phyloP scores from a whole-genome alignment of 139 green algal species.

The Coccomyxa sp. region DNA sequence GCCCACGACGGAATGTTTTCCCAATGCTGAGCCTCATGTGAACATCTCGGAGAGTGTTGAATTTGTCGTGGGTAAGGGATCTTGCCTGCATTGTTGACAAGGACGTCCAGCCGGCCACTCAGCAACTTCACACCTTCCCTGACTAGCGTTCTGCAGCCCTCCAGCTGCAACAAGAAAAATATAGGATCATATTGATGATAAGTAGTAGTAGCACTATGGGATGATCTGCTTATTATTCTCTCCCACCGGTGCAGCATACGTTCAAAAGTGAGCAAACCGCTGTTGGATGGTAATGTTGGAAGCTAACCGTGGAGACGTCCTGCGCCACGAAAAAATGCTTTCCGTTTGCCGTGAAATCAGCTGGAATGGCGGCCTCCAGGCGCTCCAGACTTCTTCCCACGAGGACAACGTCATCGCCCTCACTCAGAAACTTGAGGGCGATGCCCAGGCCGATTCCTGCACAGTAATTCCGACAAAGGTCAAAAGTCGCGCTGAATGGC shows the following conservation, averaged over 20 bases:
- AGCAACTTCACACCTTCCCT: neutral
- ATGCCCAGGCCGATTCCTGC: conserved; percentile 4
- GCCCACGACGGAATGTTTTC: too few relatives aligned
- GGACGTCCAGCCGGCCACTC: neutral
- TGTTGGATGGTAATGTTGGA: too few relatives aligned
- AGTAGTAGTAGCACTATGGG: too few relatives aligned
- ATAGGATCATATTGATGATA: neutral
- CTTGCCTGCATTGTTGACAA: conserved; percentile 7
- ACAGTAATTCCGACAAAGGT: neutral
- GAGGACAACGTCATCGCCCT: neutral
- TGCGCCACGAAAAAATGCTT: neutral
- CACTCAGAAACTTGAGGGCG: neutral
- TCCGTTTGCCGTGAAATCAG: neutral
- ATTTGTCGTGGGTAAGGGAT: too few relatives aligned
- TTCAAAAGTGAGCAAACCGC: too few relatives aligned
- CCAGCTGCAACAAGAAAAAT: neutral
- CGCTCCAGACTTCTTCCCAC: neutral
- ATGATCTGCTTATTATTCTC: too few relatives aligned
- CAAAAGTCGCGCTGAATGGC: too few relatives aligned
- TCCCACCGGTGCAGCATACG: too few relatives aligned
- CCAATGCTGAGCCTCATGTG: too few relatives aligned
- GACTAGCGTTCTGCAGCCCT: neutral
- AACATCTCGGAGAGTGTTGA: too few relatives aligned
- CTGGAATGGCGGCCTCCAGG: neutral
- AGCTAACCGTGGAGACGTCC: neutral